phyloP scores from a whole-genome alignment of 2,329 filamentous ascomycete genomes.

The Xylariaceae sp. region DNA sequence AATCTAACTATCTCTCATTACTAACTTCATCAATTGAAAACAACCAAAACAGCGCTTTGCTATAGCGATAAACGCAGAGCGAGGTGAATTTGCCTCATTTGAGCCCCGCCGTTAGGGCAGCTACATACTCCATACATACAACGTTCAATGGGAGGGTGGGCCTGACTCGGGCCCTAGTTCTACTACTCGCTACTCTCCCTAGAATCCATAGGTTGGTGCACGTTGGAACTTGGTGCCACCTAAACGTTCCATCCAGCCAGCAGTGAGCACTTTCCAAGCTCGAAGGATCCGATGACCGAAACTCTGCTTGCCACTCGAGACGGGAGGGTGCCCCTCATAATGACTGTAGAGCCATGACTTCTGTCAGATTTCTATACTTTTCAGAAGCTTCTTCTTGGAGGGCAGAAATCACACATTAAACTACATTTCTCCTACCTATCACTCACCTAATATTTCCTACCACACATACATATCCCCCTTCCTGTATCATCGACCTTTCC shows the following conservation, averaged over 20 bases:
- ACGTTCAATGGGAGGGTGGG: slow-evolving; percentile 25
- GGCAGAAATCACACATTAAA: slow-evolving; percentile 3
- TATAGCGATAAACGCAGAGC: too few relatives aligned
- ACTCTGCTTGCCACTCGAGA: slow-evolving; percentile 17
- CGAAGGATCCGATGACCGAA: slow-evolving; percentile 15
- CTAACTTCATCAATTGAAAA: too few relatives aligned
- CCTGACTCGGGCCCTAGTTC: too few relatives aligned
- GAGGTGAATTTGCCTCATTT: too few relatives aligned
- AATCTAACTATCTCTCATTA: too few relatives aligned
- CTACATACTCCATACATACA: slow-evolving; percentile 25
- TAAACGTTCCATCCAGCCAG: slow-evolving; percentile 34
- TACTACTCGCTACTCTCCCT: slow-evolving; percentile 7
- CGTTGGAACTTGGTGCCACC: too few relatives aligned
- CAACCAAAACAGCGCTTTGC: too few relatives aligned
- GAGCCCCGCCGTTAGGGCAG: slow-evolving; percentile 10
- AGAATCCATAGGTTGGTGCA: too few relatives aligned
- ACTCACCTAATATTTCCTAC: slow-evolving; percentile 10
- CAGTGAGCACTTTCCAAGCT: too few relatives aligned
- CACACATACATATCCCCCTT: slow-evolving; percentile 10
- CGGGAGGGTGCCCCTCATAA: slow-evolving; percentile 24
- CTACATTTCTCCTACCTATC: slow-evolving; percentile 4
- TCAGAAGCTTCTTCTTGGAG: slow-evolving; percentile 9
- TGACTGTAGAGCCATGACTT: slow-evolving; percentile 20
- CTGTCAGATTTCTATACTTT: slow-evolving; percentile 9
- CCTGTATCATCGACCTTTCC: slow-evolving; percentile 18